Percentiles rank a stretch among this genome's conserved stretches.
Evolutionary conservation across 257 asterid species (phyloP).

Genomic region (Nyctanthes arbortristis): DNA sequence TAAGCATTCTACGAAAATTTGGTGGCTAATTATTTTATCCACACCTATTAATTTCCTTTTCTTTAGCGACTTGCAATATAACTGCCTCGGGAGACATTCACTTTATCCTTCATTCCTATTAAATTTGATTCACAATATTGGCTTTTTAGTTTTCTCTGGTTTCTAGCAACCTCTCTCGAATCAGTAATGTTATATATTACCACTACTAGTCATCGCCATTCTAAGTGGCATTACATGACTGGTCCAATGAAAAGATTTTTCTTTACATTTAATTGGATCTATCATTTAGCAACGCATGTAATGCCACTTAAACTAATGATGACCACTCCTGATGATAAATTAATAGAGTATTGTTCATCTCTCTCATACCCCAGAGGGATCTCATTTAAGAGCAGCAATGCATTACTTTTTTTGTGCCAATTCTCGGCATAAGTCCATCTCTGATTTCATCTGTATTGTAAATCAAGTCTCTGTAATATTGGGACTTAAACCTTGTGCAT

Average conservation of each 20-base stretch:
- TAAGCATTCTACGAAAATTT: neutral
- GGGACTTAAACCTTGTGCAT: conserved; percentile 10
- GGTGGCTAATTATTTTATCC: neutral
- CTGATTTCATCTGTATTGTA: neutral
- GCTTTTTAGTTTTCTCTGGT: neutral
- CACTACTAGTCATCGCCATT: too few species aligned
- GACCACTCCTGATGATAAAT: too few species aligned
- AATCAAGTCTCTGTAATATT: conserved; percentile 1
- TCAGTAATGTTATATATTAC: too few species aligned
- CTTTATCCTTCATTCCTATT: neutral
- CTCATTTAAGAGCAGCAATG: neutral
- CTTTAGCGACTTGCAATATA: neutral
- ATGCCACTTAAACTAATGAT: too few species aligned
- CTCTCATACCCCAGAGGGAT: neutral
- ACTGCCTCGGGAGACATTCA: neutral
- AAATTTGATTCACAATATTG: neutral
- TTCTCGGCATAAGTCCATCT: neutral
- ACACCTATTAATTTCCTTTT: neutral
- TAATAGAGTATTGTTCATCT: too few species aligned
- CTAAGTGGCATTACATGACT: too few species aligned
- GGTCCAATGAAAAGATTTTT: too few species aligned
- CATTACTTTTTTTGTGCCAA: neutral
- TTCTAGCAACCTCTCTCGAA: neutral
- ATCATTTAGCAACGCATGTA: too few species aligned
- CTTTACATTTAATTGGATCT: too few species aligned